Base-by-base conservation (phyloP, 2,329 filamentous ascomycete species). In the Claviceps africana region DNA sequence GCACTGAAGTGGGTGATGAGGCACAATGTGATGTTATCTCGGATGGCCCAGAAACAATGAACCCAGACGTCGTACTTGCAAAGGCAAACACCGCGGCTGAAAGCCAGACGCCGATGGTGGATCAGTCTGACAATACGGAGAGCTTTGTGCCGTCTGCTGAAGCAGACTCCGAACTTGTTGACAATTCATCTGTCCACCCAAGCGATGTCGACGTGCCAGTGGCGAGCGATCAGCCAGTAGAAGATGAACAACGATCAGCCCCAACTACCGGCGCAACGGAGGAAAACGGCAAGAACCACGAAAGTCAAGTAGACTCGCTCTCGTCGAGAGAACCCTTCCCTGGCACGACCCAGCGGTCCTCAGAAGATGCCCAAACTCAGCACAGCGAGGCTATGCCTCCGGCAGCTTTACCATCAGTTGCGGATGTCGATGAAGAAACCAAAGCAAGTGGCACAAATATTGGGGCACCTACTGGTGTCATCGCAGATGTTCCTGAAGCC, bases 221-320 rank as follows among this genome's bases (percentile, higher is more conserved):
- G 33, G 28, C 40, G n/a, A 37, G 46, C 10, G 47, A 55, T 22
- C 53, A 51, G 35, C 44, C 17, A 31, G 37, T 50, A 42, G 52
- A 56, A 40, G 54, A 56, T 42, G 56, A 57, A 10, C 51, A 57
- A 28, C 49, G 48, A 43, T 35, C 55, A 9, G 25, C 19, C 22
- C 51, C 51, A 10, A 28, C 33, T 11, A 49, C 55, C 31, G 56
- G 50, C 8, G 61, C 61, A 43, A 60, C 58, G 35, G 56, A 56
- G 25, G 58, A 58, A 28, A 59, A 56, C 28, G 50, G 53, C 42
- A 56, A 60, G 50, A 53, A 50, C 30, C 47, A 39, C 3, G 44
- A 49, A 37, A 54, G 46, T 22, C 54, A 57, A 51, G 22, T 43
- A 25, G 55, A 54, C 8, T 25, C 42, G 31, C 25, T 51, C 33